Base-by-base conservation (phyloP, 2,329 filamentous ascomycete species). In the Xenosphaeropsis pyriputrescens region DNA sequence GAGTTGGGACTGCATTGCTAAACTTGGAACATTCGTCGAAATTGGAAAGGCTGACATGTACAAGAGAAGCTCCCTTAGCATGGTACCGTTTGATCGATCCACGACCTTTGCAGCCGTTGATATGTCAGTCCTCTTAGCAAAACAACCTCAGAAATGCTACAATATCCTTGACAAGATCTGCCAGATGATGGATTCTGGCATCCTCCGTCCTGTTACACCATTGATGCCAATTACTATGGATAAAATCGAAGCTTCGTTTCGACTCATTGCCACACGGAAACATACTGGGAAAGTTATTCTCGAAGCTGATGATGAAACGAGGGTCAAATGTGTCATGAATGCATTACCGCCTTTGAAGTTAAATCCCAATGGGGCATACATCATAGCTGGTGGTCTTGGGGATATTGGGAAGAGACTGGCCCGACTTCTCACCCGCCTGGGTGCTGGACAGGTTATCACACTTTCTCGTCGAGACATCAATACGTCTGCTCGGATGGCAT, bases 21-120 rank as follows among this genome's bases (percentile, higher is more conserved):
- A 38, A 0, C 57, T 56, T 39, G 60, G 60, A 1, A 43, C 51
- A 0, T 57, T 63, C 30, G 35, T 63, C 0, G 60, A 63, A 34
- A 49, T 62, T n/a, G 56, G 57, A 1, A 55, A 55, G 32, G 49
- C 48, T 1, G 57, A 61, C 33, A 50, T 9, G 37, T 43, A 9
- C 40, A 43, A 36, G 36, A 43, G 5, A 39, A 45, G 14, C 29
- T 6, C 11, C 19, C 48, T n/a, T 11, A 32, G 40, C 3, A 45
- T 48, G 45, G 41, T 41, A 13, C 37, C 40, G 12, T 50, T 50
- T 31, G 37, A 46, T 12, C 26, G 40, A 3, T 45, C 45, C 30
- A 17, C 22, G 13, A 29, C 39, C 13, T 41, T 22, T 19, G 16
- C 18, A 17, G 35, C 34, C 13, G 32, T 41, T 15, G 39, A 41